Percentiles rank a stretch among this genome's conserved stretches.
phyloP scores from a whole-genome alignment of 2,329 filamentous ascomycete species.

The Ophiognomonia clavigignenti-juglandacearum region DNA sequence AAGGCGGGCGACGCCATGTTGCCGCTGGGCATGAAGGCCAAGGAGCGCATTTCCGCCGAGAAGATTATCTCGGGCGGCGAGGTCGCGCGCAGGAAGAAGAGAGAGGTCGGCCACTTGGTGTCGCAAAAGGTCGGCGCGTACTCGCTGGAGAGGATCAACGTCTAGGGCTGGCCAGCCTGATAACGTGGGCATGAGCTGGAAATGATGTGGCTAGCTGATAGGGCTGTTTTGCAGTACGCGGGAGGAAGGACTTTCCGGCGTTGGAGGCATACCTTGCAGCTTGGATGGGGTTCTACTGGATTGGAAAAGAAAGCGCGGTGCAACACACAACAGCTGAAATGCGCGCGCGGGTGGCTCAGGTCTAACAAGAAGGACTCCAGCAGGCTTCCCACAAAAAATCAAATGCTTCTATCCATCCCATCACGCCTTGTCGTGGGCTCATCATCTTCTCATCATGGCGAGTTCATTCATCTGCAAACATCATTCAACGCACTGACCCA shows the following conservation, averaged over 20 bases:
- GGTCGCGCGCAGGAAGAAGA: constrained; percentile 60
- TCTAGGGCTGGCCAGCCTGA: constrained; percentile 53
- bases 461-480: background rate
- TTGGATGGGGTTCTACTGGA: background rate
- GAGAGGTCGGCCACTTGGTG: constrained; percentile 73
- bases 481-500: too few relatives aligned
- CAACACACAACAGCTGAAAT: constrained; percentile 2
- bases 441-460: background rate
- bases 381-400: too few relatives aligned
- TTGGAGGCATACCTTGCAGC: background rate
- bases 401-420: too few relatives aligned
- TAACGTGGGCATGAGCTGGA: constrained; percentile 4
- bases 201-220: background rate
- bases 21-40: constrained; percentile 68
- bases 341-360: background rate
- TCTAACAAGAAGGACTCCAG: background rate
- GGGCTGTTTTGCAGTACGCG: too few relatives aligned
- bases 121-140: constrained; percentile 79
- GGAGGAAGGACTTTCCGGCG: background rate
- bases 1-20: constrained; percentile 43
- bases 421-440: too few relatives aligned
- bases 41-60: constrained; percentile 41
- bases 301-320: background rate
- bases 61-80: constrained; percentile 68
- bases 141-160: constrained; percentile 70